Evolutionary conservation across 202 grass and related monocot genomes (phyloP).

Genomic region (Zizania palustris): DNA sequence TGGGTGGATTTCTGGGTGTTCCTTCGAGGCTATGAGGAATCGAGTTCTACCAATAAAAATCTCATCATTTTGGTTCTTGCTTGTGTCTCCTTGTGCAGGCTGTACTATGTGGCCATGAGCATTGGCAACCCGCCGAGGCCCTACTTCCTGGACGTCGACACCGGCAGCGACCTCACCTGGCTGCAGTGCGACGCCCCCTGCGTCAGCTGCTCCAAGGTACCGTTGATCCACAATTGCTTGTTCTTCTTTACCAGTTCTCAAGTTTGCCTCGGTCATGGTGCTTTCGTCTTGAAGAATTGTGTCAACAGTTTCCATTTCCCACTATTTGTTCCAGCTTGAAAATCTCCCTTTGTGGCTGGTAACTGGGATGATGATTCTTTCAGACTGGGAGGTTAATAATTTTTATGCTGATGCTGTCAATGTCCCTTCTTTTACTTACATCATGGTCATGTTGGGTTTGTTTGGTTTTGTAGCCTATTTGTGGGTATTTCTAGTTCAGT

Average conservation of each 20-base stretch:
- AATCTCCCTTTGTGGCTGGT: not conserved
- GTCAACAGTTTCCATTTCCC: not conserved
- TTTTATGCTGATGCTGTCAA: not conserved
- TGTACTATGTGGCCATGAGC: constrained; percentile 84
- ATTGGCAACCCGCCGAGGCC: constrained; percentile 84
- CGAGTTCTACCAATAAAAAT: not conserved
- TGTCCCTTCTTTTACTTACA: not conserved
- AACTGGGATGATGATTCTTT: not conserved
- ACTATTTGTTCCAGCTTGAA: not conserved
- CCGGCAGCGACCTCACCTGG: constrained; percentile 96
- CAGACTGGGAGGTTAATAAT: not conserved
- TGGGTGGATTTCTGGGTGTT: not conserved
- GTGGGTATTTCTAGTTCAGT: not conserved
- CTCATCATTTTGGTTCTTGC: not conserved
- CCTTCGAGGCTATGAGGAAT: not conserved
- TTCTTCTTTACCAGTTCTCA: not conserved
- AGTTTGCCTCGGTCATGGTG: not conserved
- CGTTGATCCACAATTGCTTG: not conserved
- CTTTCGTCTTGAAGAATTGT: not conserved
- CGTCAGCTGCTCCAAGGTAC: constrained; percentile 78
- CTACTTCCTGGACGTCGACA: constrained; percentile 95
- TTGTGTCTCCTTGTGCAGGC: constrained; percentile 38
- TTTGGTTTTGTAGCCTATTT: constrained; percentile 8
- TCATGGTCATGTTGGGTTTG: not conserved
- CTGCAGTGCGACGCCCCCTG: constrained; percentile 97